These are phyloP conservation scores for Bryoerythrophyllum caledonicum DNA, from an alignment of 225 moss, liverwort and hornwort species.

Conservation along the genomic window DNA sequence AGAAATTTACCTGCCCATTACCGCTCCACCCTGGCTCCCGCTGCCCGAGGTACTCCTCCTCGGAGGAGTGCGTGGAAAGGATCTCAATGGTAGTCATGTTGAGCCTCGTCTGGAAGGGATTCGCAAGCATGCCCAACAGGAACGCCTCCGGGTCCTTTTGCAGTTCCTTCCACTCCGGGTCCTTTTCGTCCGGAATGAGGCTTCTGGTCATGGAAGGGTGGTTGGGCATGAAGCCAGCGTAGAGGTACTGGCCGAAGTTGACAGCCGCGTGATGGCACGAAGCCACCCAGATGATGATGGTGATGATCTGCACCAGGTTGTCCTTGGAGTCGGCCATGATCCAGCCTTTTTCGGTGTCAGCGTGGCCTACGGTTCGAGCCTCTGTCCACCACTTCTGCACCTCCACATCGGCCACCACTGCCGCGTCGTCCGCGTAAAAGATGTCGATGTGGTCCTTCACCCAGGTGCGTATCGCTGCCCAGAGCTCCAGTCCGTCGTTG, in stretches of 20 bases:
- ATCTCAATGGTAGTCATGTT: constrained; percentile 63
- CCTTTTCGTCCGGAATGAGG: constrained; percentile 61
- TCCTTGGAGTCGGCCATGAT: background rate
- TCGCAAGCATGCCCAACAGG: constrained; percentile 49
- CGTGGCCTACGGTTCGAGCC: constrained; percentile 63
- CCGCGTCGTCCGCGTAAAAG: constrained; percentile 44
- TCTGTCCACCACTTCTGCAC: constrained; percentile 88
- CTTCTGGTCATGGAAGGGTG: constrained; percentile 63
- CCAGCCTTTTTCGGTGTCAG: constrained; percentile 65
- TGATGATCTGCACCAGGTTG: constrained; percentile 51
- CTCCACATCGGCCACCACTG: constrained; percentile 56
- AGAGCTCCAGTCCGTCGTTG: constrained; percentile 69
- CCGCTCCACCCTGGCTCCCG: constrained; percentile 39
- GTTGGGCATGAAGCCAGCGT: constrained; percentile 83
- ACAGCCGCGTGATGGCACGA: constrained; percentile 81
- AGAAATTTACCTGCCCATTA: constrained; percentile 23
- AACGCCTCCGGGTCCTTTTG: constrained; percentile 57
- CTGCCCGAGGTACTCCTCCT: constrained; percentile 68
- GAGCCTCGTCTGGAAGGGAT: constrained; percentile 26
- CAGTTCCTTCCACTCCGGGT: too few relatives aligned
- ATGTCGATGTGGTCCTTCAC: constrained; percentile 65
- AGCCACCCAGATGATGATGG: constrained; percentile 71
- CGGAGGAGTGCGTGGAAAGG: constrained; percentile 59
- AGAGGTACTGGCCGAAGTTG: constrained; percentile 51
- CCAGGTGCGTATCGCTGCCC: constrained; percentile 62